These are phyloP conservation scores for Globisporangium rhizosaccharum DNA, from an alignment of 352 stramenopile genomes.

Conservation along the genomic window DNA sequence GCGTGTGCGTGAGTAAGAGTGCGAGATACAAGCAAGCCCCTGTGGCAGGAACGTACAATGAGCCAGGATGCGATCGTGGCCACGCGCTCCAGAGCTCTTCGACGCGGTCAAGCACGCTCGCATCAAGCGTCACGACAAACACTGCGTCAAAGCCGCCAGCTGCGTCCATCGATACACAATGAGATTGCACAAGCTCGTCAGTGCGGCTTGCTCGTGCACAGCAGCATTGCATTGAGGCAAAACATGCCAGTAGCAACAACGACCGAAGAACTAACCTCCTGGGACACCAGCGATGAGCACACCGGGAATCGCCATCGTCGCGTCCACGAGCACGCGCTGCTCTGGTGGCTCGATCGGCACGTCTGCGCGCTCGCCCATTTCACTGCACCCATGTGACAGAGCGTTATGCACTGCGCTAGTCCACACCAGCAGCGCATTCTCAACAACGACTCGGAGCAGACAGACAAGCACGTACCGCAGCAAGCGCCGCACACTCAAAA, in stretches of 20 bases:
- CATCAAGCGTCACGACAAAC: slow-evolving; percentile 86
- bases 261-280: slow-evolving; percentile 42
- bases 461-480: slow-evolving; percentile 53
- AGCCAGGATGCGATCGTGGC: slow-evolving; percentile 30
- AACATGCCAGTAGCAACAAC: neutral
- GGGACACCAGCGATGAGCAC: slow-evolving; percentile 93
- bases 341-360: slow-evolving; percentile 92
- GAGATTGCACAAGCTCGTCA: neutral
- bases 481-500: slow-evolving; percentile 65
- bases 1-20: neutral
- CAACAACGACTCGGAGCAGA: neutral
- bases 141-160: slow-evolving; percentile 96
- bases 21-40: slow-evolving; percentile 18
- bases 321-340: slow-evolving; percentile 91
- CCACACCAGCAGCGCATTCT: neutral
- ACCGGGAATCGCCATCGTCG: slow-evolving; percentile 89
- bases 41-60: slow-evolving; percentile 18
- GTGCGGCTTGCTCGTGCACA: neutral
- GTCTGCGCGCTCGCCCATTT: slow-evolving; percentile 86
- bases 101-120: slow-evolving; percentile 41
- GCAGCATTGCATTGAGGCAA: neutral
- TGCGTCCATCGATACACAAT: slow-evolving; percentile 11
- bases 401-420: neutral
- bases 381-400: slow-evolving; percentile 14
- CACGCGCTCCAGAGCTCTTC: slow-evolving; percentile 76